Evolutionary conservation across 257 asterid genomes (phyloP).

Genomic region (Forsythia suspensa): DNA sequence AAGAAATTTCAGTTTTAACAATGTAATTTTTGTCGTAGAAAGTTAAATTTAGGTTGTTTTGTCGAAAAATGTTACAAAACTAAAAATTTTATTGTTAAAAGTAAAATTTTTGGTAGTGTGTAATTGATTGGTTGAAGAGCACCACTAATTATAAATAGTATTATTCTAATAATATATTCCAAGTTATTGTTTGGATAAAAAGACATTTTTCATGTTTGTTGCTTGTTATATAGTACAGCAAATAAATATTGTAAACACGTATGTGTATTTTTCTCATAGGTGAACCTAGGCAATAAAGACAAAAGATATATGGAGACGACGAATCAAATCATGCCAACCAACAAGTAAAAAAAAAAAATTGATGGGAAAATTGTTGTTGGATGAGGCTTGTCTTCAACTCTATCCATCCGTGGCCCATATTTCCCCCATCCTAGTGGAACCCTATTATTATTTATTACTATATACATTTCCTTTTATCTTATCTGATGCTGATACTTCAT

Average conservation of each 20-base stretch:
- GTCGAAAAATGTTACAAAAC: no score
- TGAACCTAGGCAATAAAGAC: slow-evolving; percentile 46
- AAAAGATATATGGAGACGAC: slow-evolving; percentile 52
- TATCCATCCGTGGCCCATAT: slow-evolving; percentile 57
- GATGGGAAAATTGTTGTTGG: slow-evolving; percentile 45
- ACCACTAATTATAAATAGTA: no score
- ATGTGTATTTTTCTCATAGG: slow-evolving; percentile 10
- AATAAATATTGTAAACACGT: not conserved
- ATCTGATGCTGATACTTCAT: slow-evolving; percentile 41
- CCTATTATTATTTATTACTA: slow-evolving; percentile 8
- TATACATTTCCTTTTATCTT: slow-evolving; percentile 6
- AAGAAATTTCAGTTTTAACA: no score
- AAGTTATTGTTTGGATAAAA: no score
- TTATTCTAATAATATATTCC: no score
- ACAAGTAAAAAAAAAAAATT: slow-evolving; percentile 42
- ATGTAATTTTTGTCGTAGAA: no score
- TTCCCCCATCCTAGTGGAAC: slow-evolving; percentile 31
- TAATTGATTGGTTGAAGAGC: no score
- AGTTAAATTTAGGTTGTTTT: no score
- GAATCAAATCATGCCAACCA: slow-evolving; percentile 57
- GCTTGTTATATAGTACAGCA: not conserved
- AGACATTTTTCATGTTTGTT: no score
- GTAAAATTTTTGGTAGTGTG: no score
- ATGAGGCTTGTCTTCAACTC: slow-evolving; percentile 49
- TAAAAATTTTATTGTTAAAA: no score